A percentile compares a stretch with the other conserved stretches of the same genome.
These are phyloP conservation scores for Lentinula guzmanii DNA, from an alignment of 768 basidiomycete genomes.

Conservation along the genomic window DNA sequence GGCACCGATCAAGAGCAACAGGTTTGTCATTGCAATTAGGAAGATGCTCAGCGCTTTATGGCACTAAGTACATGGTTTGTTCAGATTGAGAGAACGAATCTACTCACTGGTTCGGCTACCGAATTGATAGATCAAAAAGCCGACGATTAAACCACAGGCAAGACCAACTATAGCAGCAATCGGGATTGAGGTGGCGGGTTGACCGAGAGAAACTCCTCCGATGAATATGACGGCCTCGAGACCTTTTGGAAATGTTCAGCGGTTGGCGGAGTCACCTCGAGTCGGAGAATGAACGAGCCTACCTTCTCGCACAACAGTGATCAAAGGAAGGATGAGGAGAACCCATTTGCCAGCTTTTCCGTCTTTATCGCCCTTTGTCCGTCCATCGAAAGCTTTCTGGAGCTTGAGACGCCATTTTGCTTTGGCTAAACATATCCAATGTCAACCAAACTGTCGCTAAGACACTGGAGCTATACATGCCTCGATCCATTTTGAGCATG, in stretches of 20 bases:
- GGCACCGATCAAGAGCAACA: slow-evolving; percentile 89
- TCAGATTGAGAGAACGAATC: not conserved
- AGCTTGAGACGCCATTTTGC: slow-evolving; percentile 95
- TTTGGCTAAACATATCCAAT: slow-evolving; percentile 43
- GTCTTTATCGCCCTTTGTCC: slow-evolving; percentile 29
- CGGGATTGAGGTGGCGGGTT: slow-evolving; percentile 80
- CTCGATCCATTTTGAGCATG: slow-evolving; percentile 92
- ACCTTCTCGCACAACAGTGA: slow-evolving; percentile 94
- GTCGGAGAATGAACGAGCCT: not conserved
- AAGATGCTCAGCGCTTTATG: slow-evolving; percentile 68
- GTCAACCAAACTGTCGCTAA: not conserved
- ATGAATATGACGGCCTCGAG: slow-evolving; percentile 93
- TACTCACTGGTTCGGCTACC: slow-evolving; percentile 64
- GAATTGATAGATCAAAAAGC: slow-evolving; percentile 75
- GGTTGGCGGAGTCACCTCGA: not conserved
- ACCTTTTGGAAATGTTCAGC: slow-evolving; percentile 27
- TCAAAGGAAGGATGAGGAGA: slow-evolving; percentile 82
- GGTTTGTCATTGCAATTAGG: slow-evolving; percentile 86
- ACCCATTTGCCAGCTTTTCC: slow-evolving; percentile 71
- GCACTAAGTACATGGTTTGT: not conserved
- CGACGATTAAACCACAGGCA: slow-evolving; percentile 67
- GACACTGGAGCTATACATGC: slow-evolving; percentile 15
- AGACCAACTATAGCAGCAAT: slow-evolving; percentile 87
- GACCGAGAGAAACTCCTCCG: slow-evolving; percentile 84
- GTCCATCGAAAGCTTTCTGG: slow-evolving; percentile 61